phyloP scores from a whole-genome alignment of 441 rosid genomes.

The Populus hybrid region DNA sequence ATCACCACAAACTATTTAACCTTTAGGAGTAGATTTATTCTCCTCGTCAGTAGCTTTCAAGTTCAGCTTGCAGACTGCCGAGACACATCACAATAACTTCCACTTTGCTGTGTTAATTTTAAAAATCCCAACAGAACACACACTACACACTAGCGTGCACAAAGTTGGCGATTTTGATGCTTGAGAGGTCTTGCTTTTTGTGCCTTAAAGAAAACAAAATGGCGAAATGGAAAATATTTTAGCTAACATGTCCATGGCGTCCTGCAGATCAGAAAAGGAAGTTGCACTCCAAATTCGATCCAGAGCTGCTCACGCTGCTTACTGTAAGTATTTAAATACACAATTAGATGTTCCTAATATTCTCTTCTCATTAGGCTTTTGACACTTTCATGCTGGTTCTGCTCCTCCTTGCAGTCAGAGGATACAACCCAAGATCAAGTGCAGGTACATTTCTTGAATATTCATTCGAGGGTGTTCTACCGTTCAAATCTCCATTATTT shows the following conservation, averaged over 20 bases:
- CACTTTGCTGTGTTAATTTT: neutral
- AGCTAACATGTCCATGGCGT: neutral
- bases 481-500: neutral
- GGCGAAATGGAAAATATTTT: too few species aligned
- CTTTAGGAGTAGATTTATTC: neutral
- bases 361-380: neutral
- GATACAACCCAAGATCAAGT: constrained; percentile 18
- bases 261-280: constrained; percentile 28
- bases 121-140: too few species aligned
- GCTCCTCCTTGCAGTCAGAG: constrained; percentile 23
- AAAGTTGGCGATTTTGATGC: neutral
- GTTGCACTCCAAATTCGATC: constrained; percentile 18
- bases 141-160: too few species aligned
- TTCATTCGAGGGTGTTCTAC: neutral
- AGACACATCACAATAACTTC: too few species aligned
- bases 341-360: neutral
- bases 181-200: neutral
- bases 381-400: neutral
- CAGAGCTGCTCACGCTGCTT: constrained; percentile 35
- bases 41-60: neutral
- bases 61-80: too few species aligned
- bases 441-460: constrained; percentile 21
- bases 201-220: neutral
- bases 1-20: neutral
- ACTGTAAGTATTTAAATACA: constrained; percentile 32